Evolutionary conservation across 495 filamentous ascomycete species (phyloP), one percentile per base, ranked within the genome.

Genomic region (Aspergillus kassunensis): DNA sequence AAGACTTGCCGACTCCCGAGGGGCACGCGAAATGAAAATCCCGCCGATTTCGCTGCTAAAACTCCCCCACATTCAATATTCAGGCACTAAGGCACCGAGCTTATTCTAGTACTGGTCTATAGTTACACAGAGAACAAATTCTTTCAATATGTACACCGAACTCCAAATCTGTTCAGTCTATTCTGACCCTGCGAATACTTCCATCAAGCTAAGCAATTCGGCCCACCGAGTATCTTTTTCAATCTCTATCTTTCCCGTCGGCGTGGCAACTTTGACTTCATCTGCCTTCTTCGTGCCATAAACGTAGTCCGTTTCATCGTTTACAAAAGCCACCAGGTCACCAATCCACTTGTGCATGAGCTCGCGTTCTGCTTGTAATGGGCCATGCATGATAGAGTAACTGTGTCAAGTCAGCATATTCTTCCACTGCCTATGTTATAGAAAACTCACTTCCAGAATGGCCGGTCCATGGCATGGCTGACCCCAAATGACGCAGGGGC

Each of bases 261-360:
- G 47, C 11, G 62, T 60, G 11, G 57, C 53, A 0, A 65, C 62
- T 42, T 61, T 62, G 31, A 58, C 55, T n/a, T 68, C 62, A 35
- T 62, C 60, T 6, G 42, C 56, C 3, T 44, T 12, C 10, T 25
- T 19, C 5, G 62, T 68, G 1, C 55, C 57, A 33, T 57, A 64
- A 1, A 41, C 34, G 33, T 59, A 60, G 0, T 37, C 41, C 13
- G 51, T 30, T 18, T 61, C 49, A 23, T 54, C 51, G 30, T 56
- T 54, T 3, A 65, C 60, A 40, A 68, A 68, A 0, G 62, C 62
- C 12, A 55, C 55, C 9, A 65, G 41, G 6, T 54, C 49, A 5
- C 54, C n/a, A 33, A 68, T 65, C 62, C 60, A 68, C 3, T 51
- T 40, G n/a, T 56, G 39, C 62, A 68, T 63, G 10, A 63, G 42